A percentile compares a stretch with the other conserved stretches of the same genome.
phyloP scores from a whole-genome alignment of 495 filamentous ascomycete genomes.

The Darksidea phi region DNA sequence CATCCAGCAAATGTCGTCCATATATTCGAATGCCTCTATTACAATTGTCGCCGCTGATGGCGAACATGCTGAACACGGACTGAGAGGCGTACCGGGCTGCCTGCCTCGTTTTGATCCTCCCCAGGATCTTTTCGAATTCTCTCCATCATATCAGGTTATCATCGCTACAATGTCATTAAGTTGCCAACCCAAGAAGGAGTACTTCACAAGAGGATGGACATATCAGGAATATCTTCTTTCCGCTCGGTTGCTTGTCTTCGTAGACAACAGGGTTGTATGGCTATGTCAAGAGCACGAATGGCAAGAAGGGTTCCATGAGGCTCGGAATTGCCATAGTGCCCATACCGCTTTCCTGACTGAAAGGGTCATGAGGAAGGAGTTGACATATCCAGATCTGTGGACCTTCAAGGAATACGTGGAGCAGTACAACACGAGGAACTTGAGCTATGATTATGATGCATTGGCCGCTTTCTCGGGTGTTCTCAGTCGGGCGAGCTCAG shows the following conservation, averaged over 20 bases:
- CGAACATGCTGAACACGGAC: neutral
- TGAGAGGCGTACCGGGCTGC: neutral
- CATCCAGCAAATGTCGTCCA: neutral
- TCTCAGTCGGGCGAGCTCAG: neutral
- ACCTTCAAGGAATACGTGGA: neutral
- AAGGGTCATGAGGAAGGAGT: neutral
- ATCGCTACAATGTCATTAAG: neutral
- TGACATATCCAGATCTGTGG: neutral
- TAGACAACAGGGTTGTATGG: neutral
- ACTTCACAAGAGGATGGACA: neutral
- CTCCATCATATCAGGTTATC: neutral
- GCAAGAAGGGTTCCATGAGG: neutral
- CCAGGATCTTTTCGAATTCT: neutral
- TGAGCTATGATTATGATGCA: neutral
- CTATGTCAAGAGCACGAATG: neutral
- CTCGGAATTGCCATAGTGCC: neutral
- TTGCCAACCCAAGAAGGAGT: neutral
- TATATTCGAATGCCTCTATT: neutral
- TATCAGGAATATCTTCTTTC: neutral
- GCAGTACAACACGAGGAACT: neutral
- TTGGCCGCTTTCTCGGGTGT: neutral
- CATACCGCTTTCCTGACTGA: neutral
- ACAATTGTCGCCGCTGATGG: slow-evolving; percentile 1
- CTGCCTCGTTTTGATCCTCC: neutral
- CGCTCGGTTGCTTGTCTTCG: neutral